Conservation (phyloP, 108 stramenopile species). For the Seminavis robusta region DNA sequence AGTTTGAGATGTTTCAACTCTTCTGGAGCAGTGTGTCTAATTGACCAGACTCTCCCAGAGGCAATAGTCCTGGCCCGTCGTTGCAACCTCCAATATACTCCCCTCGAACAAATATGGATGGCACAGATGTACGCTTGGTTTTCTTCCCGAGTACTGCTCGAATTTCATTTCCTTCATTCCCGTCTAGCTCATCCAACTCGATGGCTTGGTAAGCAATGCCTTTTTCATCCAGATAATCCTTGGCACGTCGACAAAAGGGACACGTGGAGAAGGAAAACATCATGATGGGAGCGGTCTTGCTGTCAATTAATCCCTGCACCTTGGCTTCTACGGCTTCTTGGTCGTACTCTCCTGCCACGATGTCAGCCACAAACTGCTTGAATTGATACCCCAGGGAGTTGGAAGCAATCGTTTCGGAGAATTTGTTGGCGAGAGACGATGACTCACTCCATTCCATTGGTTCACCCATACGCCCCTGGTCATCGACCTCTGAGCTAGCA, state of each 20-base stretch:
- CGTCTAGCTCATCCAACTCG: conserved; percentile 54
- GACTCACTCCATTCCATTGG: conserved; percentile 67
- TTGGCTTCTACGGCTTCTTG: conserved; percentile 12
- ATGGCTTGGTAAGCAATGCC: conserved; percentile 42
- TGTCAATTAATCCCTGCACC: conserved; percentile 29
- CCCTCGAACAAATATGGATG: conserved; percentile 59
- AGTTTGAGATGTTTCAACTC: too few relatives aligned
- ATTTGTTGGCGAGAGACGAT: conserved; percentile 39
- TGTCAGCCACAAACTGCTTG: conserved; percentile 71
- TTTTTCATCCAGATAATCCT: conserved; percentile 49
- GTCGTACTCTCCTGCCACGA: conserved; percentile 64
- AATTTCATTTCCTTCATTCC: conserved; percentile 58
- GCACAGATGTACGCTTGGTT: conserved; percentile 63
- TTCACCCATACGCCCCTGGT: conserved; percentile 54
- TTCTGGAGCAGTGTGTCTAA: too few relatives aligned
- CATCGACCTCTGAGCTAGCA: conserved; percentile 37
- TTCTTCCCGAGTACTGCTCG: conserved; percentile 44
- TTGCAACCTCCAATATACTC: conserved; percentile 59
- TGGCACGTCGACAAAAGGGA: conserved; percentile 70
- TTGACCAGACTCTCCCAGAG: conserved; percentile 43
- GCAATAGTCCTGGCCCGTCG: conserved; percentile 64
- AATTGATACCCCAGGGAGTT: conserved; percentile 46
- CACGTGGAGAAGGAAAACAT: conserved; percentile 68
- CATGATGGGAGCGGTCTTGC: conserved; percentile 17
- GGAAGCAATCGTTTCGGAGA: conserved; percentile 38